Evolutionary conservation across 2,329 filamentous ascomycete genomes (phyloP), one percentile per base, ranked within the genome.

Genomic region (Calonectria multiphialidica): DNA sequence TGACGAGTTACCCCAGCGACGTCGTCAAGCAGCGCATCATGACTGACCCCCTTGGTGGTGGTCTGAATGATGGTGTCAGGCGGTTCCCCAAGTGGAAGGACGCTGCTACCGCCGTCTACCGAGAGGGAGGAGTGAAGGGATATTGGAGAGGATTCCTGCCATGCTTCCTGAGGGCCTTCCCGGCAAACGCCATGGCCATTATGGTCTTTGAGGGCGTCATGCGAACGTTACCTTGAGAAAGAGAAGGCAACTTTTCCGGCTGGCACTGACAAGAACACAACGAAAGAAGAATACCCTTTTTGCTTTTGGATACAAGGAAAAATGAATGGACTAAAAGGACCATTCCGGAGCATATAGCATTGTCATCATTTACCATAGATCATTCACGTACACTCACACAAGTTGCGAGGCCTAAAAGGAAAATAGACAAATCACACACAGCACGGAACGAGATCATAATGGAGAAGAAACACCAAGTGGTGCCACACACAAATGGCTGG

Each of bases 11-110:
- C 81, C 96, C 97, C 2, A 94, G 92, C 59, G 96, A 98, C 82
- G 94, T 98, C 25, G 92, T 98, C 68, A 98, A 98, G 88, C 96
- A 98, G 87, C 90, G 95, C 37, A 93, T 99, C 81, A 98, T 99
- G 97, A 98, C 96, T 16, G 97, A 98, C 84, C 92, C 94, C 5
- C 86, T 98, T 65, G 96, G 93, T 1, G 93, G 93, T 1, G 87
- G 86, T 1, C 84, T 96, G 15, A 87, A 88, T 21, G 93, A 95
- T 76, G 92, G 94, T 12, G 87, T 89, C 70, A 89, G 91, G 73
- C 90, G 87, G 76, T 98, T 96, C 81, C 87, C 85, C 15, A 86
- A 88, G 62, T 98, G 97, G 97, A 91, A 88, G 81, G 91, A 96
- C 77, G 97, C 96, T 0, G 96, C 94, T 0, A 86, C 82, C 65